These are phyloP conservation scores for Lipomyces starkeyi DNA, from an alignment of 805 yeast species.

Conservation along the genomic window DNA sequence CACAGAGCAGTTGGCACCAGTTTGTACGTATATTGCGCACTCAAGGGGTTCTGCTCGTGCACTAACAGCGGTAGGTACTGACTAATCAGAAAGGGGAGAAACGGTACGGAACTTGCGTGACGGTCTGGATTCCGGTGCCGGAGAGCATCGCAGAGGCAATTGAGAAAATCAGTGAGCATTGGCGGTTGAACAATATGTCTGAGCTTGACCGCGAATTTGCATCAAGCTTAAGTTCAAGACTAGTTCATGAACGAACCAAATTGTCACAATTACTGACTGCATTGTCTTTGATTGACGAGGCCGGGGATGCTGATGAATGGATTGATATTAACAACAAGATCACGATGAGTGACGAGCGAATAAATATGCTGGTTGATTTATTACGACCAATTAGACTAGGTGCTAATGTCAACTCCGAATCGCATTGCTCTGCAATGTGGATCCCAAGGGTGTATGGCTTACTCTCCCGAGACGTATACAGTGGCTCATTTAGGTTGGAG, in stretches of 20 bases:
- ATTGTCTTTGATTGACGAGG: not conserved
- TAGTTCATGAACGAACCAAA: constrained; percentile 18
- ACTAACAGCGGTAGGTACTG: constrained; percentile 21
- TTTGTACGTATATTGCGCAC: constrained; percentile 20
- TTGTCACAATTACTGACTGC: constrained; percentile 4
- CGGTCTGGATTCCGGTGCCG: constrained; percentile 33
- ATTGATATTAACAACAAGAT: constrained; percentile 15
- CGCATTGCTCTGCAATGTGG: constrained; percentile 32
- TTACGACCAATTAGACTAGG: constrained; percentile 32
- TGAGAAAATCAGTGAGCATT: constrained; percentile 20
- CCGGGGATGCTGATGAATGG: not conserved
- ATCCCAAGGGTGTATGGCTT: constrained; percentile 37
- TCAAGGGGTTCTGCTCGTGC: too few species aligned
- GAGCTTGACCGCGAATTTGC: constrained; percentile 33
- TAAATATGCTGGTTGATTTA: constrained; percentile 24
- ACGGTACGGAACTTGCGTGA: constrained; percentile 33
- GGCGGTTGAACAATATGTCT: constrained; percentile 30
- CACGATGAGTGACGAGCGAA: constrained; percentile 28
- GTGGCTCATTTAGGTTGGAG: constrained; percentile 30
- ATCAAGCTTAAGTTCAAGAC: constrained; percentile 10
- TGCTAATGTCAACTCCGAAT: constrained; percentile 26
- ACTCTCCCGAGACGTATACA: constrained; percentile 20
- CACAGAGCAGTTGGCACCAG: constrained; percentile 33
- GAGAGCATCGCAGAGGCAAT: constrained; percentile 17
- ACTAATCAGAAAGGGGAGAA: constrained; percentile 30